Evolutionary conservation across 805 yeast species (phyloP).

Genomic region (Kluyveromyces aestuarii): DNA sequence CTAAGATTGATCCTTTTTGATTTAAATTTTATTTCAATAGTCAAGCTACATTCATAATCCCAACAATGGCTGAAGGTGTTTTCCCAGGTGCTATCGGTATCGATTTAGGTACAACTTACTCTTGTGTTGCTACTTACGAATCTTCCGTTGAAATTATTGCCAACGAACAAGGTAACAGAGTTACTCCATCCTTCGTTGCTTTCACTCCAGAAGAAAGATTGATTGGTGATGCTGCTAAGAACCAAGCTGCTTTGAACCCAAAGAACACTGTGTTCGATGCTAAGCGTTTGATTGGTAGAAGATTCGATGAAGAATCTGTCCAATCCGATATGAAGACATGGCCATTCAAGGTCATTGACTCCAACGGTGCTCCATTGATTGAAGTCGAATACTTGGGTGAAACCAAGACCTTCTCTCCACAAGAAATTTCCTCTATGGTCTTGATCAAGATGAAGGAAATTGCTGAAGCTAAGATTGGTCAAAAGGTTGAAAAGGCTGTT

Average conservation of each 20-base stretch:
- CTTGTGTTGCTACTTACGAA: slow-evolving; percentile 75
- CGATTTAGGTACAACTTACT: slow-evolving; percentile 86
- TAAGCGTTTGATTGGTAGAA: slow-evolving; percentile 73
- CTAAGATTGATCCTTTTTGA: slow-evolving; percentile 1
- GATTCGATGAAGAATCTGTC: slow-evolving; percentile 65
- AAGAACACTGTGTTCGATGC: slow-evolving; percentile 74
- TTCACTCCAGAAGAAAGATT: slow-evolving; percentile 72
- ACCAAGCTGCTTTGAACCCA: slow-evolving; percentile 76
- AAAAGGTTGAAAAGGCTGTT: slow-evolving; percentile 64
- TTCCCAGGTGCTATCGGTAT: slow-evolving; percentile 99
- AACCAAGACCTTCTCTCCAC: slow-evolving; percentile 61
- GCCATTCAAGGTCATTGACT: slow-evolving; percentile 68
- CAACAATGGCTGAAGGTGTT: slow-evolving; percentile 91
- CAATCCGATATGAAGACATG: slow-evolving; percentile 88
- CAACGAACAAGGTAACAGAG: slow-evolving; percentile 81
- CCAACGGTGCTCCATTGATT: slow-evolving; percentile 57
- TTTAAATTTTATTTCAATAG: slow-evolving; percentile 5
- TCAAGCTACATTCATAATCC: slow-evolving; percentile 12
- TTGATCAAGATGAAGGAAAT: slow-evolving; percentile 76
- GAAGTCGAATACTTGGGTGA: slow-evolving; percentile 65
- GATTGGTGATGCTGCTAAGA: slow-evolving; percentile 78
- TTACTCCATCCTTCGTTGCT: slow-evolving; percentile 74
- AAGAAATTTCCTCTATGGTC: slow-evolving; percentile 69
- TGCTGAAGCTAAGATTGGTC: slow-evolving; percentile 70
- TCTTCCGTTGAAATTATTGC: slow-evolving; percentile 72